Evolutionary conservation across 768 basidiomycete genomes (phyloP).

Genomic region (Melanogaster broomeanus): DNA sequence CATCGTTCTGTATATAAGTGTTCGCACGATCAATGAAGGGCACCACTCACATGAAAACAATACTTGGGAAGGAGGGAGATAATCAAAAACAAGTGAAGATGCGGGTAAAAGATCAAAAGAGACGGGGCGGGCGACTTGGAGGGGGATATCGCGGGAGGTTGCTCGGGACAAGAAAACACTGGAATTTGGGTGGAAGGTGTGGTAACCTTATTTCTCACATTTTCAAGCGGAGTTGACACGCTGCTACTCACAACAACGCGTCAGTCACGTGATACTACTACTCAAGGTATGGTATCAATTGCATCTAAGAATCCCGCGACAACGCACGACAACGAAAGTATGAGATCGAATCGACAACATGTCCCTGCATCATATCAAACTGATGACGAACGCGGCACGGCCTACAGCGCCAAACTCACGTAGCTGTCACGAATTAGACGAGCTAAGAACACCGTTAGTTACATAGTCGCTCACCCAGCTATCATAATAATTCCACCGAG

Average conservation of each 20-base stretch:
- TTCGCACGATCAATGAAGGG: not conserved
- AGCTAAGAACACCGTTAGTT: not conserved
- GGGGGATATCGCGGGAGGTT: constrained; percentile 28
- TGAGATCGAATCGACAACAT: not conserved
- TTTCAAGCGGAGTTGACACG: constrained; percentile 51
- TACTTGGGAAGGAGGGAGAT: not conserved
- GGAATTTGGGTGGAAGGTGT: constrained; percentile 1
- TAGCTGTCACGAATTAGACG: constrained; percentile 41
- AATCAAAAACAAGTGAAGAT: constrained; percentile 1
- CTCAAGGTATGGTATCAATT: no score
- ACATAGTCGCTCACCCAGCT: constrained; percentile 58
- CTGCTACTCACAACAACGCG: constrained; percentile 33
- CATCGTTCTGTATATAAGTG: not conserved
- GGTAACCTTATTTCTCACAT: constrained; percentile 28
- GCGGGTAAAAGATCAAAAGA: not conserved
- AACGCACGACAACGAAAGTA: not conserved
- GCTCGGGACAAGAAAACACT: constrained; percentile 18
- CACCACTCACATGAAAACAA: constrained; percentile 8
- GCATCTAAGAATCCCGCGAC: not conserved
- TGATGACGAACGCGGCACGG: not conserved
- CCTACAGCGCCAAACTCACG: constrained; percentile 49
- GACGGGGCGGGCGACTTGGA: not conserved
- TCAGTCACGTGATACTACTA: constrained; percentile 39
- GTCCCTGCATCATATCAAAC: not conserved
- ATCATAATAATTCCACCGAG: constrained; percentile 66